Conservation (phyloP, 306 rosid genomes). For the Calophaca sinica region DNA sequence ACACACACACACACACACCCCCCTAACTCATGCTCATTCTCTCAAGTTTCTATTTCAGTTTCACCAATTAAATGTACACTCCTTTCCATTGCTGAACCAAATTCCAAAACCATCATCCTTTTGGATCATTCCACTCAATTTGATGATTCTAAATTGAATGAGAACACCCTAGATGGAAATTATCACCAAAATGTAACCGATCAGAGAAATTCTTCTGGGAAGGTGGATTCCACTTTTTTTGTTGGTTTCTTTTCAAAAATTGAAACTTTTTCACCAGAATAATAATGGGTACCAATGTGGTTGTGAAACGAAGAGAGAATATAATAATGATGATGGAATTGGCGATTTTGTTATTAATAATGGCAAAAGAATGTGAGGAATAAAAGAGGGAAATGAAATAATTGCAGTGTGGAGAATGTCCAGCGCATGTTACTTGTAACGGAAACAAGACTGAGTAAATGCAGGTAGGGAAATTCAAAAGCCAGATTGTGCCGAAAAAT, state of each 20-base stretch:
- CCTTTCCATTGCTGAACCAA: conserved; percentile 33
- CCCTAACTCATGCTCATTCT: conserved; percentile 52
- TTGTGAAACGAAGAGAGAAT: conserved; percentile 39
- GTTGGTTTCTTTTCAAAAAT: conserved; percentile 7
- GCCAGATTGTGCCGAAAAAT: background rate
- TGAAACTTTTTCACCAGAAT: conserved; percentile 43
- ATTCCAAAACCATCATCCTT: conserved; percentile 35
- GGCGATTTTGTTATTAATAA: conserved; percentile 22
- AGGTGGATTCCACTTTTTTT: conserved; percentile 21
- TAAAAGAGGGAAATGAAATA: conserved; percentile 44
- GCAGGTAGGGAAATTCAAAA: conserved; percentile 44
- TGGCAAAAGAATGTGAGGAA: conserved; percentile 36
- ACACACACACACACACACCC: conserved; percentile 6
- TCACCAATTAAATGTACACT: conserved; percentile 26
- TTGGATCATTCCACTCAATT: conserved; percentile 47
- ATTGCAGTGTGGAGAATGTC: conserved; percentile 37
- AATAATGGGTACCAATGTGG: conserved; percentile 49
- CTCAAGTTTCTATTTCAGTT: conserved; percentile 36
- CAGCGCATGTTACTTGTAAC: conserved; percentile 52
- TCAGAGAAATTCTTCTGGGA: conserved; percentile 46
- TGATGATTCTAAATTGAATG: conserved; percentile 37
- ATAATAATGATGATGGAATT: conserved; percentile 4
- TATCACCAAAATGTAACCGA: conserved; percentile 33
- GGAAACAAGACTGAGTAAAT: conserved; percentile 52
- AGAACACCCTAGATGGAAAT: conserved; percentile 44